phyloP scores from a whole-genome alignment of 345 rosid genomes.

The Nasturtium officinale region DNA sequence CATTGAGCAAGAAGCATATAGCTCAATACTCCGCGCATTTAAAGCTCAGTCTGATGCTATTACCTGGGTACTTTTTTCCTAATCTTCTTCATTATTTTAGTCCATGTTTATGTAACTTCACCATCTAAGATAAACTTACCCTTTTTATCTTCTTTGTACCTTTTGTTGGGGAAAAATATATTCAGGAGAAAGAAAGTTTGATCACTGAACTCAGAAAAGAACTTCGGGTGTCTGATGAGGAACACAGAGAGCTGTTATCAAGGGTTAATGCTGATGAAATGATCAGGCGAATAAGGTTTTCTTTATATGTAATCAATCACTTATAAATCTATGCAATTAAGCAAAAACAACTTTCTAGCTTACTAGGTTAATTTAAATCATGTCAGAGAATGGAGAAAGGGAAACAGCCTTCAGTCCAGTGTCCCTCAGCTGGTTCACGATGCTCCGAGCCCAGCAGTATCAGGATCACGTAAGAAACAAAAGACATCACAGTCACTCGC shows the following conservation, averaged over 20 bases:
- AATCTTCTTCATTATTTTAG: neutral
- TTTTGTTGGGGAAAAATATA: neutral
- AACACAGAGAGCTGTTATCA: constrained; percentile 82
- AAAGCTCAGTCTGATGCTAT: constrained; percentile 98
- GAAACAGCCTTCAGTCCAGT: constrained; percentile 64
- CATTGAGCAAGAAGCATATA: constrained; percentile 93
- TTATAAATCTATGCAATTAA: neutral
- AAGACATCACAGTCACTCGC: constrained; percentile 80
- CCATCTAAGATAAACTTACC: neutral
- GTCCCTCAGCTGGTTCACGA: constrained; percentile 69
- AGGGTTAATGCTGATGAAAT: constrained; percentile 89
- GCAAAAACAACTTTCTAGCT: neutral
- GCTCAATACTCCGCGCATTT: constrained; percentile 87
- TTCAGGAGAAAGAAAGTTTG: constrained; percentile 92
- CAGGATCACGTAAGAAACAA: constrained; percentile 88
- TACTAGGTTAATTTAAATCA: constrained; percentile 5
- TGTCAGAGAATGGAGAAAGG: constrained; percentile 93
- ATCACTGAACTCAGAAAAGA: constrained; percentile 97
- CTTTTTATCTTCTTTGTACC: constrained; percentile 12
- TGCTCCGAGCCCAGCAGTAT: constrained; percentile 76
- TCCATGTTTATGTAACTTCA: constrained; percentile 19
- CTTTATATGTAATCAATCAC: constrained; percentile 20
- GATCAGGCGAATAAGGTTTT: constrained; percentile 81
- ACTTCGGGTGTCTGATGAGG: constrained; percentile 94
- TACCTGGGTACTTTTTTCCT: constrained; percentile 72